Evolutionary conservation across 306 rosid genomes (phyloP), one percentile per base, ranked within the genome.

Genomic region (Cicer arietinum): DNA sequence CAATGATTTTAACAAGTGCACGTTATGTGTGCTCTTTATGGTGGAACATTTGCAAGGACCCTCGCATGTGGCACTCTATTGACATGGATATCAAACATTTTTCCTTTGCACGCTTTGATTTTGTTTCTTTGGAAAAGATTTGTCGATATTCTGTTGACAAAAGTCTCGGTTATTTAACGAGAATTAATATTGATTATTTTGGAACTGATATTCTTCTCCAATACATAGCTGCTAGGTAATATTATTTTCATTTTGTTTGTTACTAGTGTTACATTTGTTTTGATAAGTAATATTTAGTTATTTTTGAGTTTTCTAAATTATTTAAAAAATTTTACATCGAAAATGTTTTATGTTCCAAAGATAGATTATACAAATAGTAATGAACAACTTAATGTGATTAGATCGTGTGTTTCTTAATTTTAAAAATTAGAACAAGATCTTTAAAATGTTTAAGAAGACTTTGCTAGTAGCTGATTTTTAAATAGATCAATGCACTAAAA

Each of bases 11-110:
- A 17, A 35, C 3, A 18, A 74, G 42, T 39, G 85, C 71, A 30
- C 85, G 71, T 53, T 10, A 0, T 7, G 91, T 85, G 40, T 88
- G 91, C 75, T 39, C 72, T 44, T 18, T 30, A 43, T 88, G 91
- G 88, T 74, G 76, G 22, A 45, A 71, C 3, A 74, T 89, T 77
- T 80, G 85, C 58, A 77, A 73, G 50, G 89, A 85, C 17, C 91
- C 94, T 42, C 18, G 46, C 2, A 8, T 82, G 73, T 87, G 88
- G 90, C 84, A 87, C 45, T 13, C 71, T 30, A 54, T 89, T 70
- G 82, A 85, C 64, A 85, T 89, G 1, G 30, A 22, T 22, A 84
- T 3, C 40, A 22, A 22, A 22, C 41, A 7, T 1, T 4, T 0
- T 14, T 0, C 1, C 2, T 22, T 0, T 1, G 0, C 7, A 51